Percentiles rank a stretch among this genome's conserved stretches.
Conservation (phyloP, 495 filamentous ascomycete species). For the Penicillium diatomitis region DNA sequence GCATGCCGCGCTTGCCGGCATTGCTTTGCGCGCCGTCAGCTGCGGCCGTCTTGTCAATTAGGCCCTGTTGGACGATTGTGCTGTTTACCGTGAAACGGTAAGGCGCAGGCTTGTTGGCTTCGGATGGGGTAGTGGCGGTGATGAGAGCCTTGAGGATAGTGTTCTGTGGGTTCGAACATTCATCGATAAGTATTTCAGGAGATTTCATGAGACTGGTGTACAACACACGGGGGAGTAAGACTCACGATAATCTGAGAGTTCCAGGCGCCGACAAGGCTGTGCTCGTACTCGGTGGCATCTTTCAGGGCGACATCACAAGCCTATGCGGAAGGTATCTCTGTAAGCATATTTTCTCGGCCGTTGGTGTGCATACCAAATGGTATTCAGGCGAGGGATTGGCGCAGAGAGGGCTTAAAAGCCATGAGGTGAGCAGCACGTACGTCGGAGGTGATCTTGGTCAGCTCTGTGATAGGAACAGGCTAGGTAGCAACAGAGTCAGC, state of each 20-base stretch:
- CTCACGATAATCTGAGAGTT: slow-evolving; percentile 86
- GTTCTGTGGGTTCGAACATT: slow-evolving; percentile 44
- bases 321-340: slow-evolving; percentile 30
- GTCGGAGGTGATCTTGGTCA: slow-evolving; percentile 75
- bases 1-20: slow-evolving; percentile 85
- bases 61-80: slow-evolving; percentile 87
- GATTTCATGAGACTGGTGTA: not conserved
- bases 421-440: slow-evolving; percentile 40
- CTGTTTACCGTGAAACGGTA: slow-evolving; percentile 95
- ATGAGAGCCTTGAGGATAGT: slow-evolving; percentile 78
- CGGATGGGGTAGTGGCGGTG: slow-evolving; percentile 60
- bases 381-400: not conserved
- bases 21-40: slow-evolving; percentile 33
- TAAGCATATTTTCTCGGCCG: not conserved
- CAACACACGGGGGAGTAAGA: not conserved
- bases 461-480: slow-evolving; percentile 67
- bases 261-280: slow-evolving; percentile 70
- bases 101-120: slow-evolving; percentile 34
- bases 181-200: too few species aligned
- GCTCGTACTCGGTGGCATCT: slow-evolving; percentile 66
- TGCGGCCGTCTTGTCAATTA: slow-evolving; percentile 35
- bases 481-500: slow-evolving; percentile 19
- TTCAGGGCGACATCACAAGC: slow-evolving; percentile 74
- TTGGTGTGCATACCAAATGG: not conserved
- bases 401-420: not conserved